Evolutionary conservation across 2,329 filamentous ascomycete species (phyloP), one percentile per base, ranked within the genome.

Genomic region (Orbilia brochopaga): DNA sequence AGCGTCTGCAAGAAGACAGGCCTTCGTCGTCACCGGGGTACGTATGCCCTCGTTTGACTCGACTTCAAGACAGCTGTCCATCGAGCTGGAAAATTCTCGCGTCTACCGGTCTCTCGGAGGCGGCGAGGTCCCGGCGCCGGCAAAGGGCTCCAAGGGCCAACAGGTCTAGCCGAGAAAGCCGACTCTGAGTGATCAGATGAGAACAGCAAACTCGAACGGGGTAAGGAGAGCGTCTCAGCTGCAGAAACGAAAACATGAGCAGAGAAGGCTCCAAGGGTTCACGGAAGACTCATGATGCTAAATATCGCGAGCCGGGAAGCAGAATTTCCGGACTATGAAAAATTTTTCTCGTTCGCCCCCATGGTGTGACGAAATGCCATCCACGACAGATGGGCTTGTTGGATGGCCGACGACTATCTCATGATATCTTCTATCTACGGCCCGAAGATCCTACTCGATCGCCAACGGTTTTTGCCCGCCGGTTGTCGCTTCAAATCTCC

Each of bases 401-500:
- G 32, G 32, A 2, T 40, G 6, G 27, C 21, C 11, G 10, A 35
- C 44, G 57, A 61, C 17, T 50, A 53, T 46, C 37, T 51, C 46
- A 60, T 48, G 46, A 59, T 27, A 24, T 11, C 8, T 15, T 42
- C 15, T 17, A 40, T 51, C 37, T 59, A 19, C 44, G 53, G 53
- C 11, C 52, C 32, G 61, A 46, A 19, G 37, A 65, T 56, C 58
- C 37, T 52, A 11, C 50, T 62, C 51, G 50, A 51, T 54, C 42
- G 21, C 37, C 21, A 32, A 21, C 52, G 57, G 42, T 50, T 32
- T 19, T 42, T 61, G 50, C 57, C 27, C 35, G 35, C 37, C 37
- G 46, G 40, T n/a, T 40, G 53, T 69, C 65, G 65, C 58, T 63
- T 69, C 27, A 35, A 59, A 37, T 69, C n/a, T 54, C 65, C 65